A percentile compares a stretch with the other conserved stretches of the same genome.
These are phyloP conservation scores for Botrytis hyacinthi DNA, from an alignment of 2,329 filamentous ascomycete species.

Conservation along the genomic window DNA sequence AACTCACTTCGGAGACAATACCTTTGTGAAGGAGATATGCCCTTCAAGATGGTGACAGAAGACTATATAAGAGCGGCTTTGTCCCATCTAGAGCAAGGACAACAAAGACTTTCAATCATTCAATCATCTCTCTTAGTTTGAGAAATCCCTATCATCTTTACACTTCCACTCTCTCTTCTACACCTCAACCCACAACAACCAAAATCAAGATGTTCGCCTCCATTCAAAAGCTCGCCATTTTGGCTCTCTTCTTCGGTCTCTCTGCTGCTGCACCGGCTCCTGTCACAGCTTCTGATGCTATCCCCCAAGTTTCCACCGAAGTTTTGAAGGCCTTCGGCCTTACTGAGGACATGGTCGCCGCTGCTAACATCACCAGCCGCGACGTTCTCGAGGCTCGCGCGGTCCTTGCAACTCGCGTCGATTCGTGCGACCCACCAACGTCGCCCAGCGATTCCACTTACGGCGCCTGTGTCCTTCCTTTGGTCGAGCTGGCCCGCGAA, in stretches of 20 bases:
- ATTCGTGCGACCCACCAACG: not conserved
- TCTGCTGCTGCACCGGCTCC: not conserved
- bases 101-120: not conserved
- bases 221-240: not conserved
- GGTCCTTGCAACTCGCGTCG: not conserved
- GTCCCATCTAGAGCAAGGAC: not conserved
- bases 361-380: not conserved
- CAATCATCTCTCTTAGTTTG: not conserved
- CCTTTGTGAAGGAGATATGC: not conserved
- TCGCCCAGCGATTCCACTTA: not conserved
- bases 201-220: not conserved
- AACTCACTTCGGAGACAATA: not conserved
- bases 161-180: not conserved
- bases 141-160: not conserved
- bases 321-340: not conserved
- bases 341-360: not conserved
- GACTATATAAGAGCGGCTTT: not conserved
- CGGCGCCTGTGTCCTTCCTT: not conserved
- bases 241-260: not conserved
- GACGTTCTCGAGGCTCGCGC: not conserved
- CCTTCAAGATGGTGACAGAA: not conserved
- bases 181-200: not conserved
- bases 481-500: not conserved
- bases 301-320: not conserved
- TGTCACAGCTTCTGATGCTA: not conserved